Evolutionary conservation across 371 early-diverging fungal genomes (phyloP).

Genomic region (Syncephalastrum monosporum): DNA sequence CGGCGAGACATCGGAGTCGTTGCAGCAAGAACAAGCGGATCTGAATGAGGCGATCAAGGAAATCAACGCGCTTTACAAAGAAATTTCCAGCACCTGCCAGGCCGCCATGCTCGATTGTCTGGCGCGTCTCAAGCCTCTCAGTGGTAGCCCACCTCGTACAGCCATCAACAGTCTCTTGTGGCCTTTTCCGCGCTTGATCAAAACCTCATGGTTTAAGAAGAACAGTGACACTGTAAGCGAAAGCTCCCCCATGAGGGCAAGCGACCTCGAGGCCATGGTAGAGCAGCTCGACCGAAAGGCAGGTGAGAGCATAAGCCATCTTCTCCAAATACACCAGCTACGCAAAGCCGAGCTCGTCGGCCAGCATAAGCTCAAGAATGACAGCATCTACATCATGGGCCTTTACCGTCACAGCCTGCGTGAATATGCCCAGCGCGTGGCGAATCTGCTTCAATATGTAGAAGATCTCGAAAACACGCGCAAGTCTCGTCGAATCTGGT

Average conservation of each 20-base stretch:
- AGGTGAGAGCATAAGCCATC: not conserved
- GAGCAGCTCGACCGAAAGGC: conserved; percentile 5
- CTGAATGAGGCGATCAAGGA: conserved; percentile 4
- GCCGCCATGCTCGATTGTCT: conserved; percentile 7
- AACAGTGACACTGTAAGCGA: not conserved
- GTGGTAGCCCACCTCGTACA: conserved; percentile 20
- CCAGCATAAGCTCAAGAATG: not conserved
- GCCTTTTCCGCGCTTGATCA: conserved; percentile 37
- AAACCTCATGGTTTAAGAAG: not conserved
- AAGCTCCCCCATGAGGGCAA: not conserved
- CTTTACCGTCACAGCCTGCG: conserved; percentile 14
- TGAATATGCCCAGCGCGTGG: conserved; percentile 10
- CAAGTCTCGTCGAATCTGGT: conserved; percentile 4
- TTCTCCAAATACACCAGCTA: conserved; percentile 1
- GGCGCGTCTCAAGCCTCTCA: conserved; percentile 10
- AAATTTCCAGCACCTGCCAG: conserved; percentile 6
- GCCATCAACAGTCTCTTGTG: conserved; percentile 31
- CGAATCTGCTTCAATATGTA: conserved; percentile 12
- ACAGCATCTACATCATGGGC: conserved; percentile 15
- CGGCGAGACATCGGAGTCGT: not conserved
- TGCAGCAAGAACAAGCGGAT: conserved; percentile 3
- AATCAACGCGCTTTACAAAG: conserved; percentile 7
- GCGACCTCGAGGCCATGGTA: conserved; percentile 6
- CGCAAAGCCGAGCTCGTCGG: no score
- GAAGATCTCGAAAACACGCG: conserved; percentile 12